phyloP scores from a whole-genome alignment of 1,284 basidiomycete genomes.

The Tranzscheliella williamsii region DNA sequence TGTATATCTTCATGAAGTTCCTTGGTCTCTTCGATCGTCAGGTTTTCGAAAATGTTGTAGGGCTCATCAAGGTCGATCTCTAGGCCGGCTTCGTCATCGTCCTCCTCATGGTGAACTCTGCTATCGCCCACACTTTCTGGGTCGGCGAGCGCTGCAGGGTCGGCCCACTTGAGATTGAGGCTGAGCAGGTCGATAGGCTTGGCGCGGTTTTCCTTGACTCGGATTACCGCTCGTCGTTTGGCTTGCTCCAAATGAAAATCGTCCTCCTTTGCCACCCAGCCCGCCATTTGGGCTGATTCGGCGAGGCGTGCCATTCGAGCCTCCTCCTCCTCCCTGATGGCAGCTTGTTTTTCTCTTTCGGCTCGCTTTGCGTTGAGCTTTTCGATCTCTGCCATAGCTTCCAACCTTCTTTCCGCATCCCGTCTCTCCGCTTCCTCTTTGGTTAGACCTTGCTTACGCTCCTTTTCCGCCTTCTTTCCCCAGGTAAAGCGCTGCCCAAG shows the following conservation, averaged over 20 bases:
- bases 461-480: constrained; percentile 98
- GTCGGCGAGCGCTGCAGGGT: constrained; percentile 84
- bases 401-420: constrained; percentile 79
- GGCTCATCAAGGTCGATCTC: constrained; percentile 99
- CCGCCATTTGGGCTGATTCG: constrained; percentile 94
- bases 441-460: constrained; percentile 82
- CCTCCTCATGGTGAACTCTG: constrained; percentile 64
- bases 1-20: constrained; percentile 94
- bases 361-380: constrained; percentile 84
- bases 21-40: constrained; percentile 82
- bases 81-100: constrained; percentile 80
- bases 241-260: constrained; percentile 97
- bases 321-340: constrained; percentile 88
- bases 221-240: constrained; percentile 83
- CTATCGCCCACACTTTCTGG: constrained; percentile 71
- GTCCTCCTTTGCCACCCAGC: constrained; percentile 96
- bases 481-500: constrained; percentile 91
- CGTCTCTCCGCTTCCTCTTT: constrained; percentile 76
- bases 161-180: constrained; percentile 57
- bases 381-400: constrained; percentile 86
- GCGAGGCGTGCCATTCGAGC: constrained; percentile 81
- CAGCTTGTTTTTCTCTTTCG: constrained; percentile 85
- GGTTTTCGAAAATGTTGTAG: constrained; percentile 93
- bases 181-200: constrained; percentile 58
- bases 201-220: constrained; percentile 91